A percentile compares a stretch with the other conserved stretches of the same genome.
phyloP scores from a whole-genome alignment of 306 rosid species.

The Begonia fuchsioides region DNA sequence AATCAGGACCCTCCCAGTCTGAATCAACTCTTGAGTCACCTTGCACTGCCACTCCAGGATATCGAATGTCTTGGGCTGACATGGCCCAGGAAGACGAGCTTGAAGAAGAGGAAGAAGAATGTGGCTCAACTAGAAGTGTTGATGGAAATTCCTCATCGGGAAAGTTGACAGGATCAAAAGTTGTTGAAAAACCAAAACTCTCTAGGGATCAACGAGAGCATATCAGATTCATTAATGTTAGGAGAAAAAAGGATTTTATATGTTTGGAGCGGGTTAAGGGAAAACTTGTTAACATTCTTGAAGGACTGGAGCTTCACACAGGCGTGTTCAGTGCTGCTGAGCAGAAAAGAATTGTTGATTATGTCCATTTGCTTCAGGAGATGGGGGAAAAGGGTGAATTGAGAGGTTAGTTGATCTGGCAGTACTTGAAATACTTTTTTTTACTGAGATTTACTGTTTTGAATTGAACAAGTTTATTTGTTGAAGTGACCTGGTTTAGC shows the following conservation, averaged over 20 bases:
- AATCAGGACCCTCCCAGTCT: constrained; percentile 16
- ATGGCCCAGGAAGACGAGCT: constrained; percentile 93
- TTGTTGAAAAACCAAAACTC: constrained; percentile 45
- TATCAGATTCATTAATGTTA: constrained; percentile 51
- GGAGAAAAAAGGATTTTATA: constrained; percentile 42
- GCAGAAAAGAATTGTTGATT: constrained; percentile 62
- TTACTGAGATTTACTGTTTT: no score
- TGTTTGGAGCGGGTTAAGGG: constrained; percentile 68
- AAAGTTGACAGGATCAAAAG: constrained; percentile 19
- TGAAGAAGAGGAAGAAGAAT: constrained; percentile 26
- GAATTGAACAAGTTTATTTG: no score
- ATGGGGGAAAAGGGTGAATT: no score
- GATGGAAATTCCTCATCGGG: constrained; percentile 19
- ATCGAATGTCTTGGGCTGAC: constrained; percentile 88
- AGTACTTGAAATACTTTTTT: no score
- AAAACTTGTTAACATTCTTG: constrained; percentile 51
- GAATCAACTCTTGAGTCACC: constrained; percentile 8
- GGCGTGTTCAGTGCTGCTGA: constrained; percentile 83
- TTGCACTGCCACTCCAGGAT: constrained; percentile 15
- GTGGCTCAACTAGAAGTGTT: constrained; percentile 17
- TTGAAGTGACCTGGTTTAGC: no score
- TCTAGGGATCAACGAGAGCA: constrained; percentile 69
- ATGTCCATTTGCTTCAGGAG: constrained; percentile 11
- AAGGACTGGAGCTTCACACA: constrained; percentile 82
- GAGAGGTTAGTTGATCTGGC: no score